A percentile compares a stretch with the other conserved stretches of the same genome.
Evolutionary conservation across 768 basidiomycete genomes (phyloP).

Genomic region (Lactifluus volemus): DNA sequence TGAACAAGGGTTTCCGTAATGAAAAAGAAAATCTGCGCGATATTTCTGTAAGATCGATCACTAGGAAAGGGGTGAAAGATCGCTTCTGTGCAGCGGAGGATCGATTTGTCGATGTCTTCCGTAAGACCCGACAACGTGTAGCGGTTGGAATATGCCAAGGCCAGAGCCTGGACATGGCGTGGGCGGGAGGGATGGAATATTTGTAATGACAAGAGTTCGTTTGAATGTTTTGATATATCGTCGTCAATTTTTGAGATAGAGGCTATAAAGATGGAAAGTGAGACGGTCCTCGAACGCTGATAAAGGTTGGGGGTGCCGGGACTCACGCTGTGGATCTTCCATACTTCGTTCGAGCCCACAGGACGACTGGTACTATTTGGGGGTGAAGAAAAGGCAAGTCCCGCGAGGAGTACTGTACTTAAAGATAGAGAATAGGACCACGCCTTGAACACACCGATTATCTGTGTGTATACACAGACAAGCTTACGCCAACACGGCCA

Average conservation of each 20-base stretch:
- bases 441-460: no score
- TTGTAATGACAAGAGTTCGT: not conserved
- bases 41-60: not conserved
- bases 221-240: not conserved
- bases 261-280: not conserved
- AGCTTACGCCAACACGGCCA: no score
- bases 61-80: not conserved
- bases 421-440: no score
- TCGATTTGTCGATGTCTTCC: not conserved
- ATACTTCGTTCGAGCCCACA: not conserved
- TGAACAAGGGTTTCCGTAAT: not conserved
- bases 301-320: not conserved
- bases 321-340: not conserved
- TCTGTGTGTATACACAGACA: no score
- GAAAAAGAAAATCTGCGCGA: not conserved
- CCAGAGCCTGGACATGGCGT: not conserved
- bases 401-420: no score
- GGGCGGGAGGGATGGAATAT: not conserved
- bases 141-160: not conserved
- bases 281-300: not conserved
- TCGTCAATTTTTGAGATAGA: not conserved
- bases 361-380: not conserved
- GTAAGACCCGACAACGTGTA: not conserved
- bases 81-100: not conserved
- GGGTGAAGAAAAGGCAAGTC: no score